Conservation (phyloP, 2,329 filamentous ascomycete genomes). For the Lachnellula occidentalis region DNA sequence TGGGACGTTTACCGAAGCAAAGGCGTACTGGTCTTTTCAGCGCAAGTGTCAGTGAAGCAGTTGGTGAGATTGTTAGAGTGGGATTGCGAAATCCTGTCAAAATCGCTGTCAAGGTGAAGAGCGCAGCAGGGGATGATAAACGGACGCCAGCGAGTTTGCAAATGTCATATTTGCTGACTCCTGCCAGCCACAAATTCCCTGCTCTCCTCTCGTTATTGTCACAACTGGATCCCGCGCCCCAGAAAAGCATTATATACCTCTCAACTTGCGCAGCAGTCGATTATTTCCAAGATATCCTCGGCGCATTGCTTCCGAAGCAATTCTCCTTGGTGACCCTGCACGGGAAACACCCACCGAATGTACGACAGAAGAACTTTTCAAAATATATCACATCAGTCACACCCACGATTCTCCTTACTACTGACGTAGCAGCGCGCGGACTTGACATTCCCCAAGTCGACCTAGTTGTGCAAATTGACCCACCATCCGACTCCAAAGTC, state of each 20-base stretch:
- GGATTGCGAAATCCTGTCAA: conserved; percentile 92
- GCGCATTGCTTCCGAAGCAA: conserved; percentile 60
- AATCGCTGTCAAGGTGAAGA: conserved; percentile 88
- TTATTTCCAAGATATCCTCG: conserved; percentile 81
- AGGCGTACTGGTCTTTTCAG: conserved; percentile 90
- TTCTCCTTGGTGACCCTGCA: conserved; percentile 77
- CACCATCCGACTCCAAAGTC: conserved; percentile 80
- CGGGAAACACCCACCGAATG: conserved; percentile 84
- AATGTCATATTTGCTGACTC: conserved; percentile 76
- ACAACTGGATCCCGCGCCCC: conserved; percentile 64
- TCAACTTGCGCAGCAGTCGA: conserved; percentile 93
- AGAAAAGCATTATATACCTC: conserved; percentile 85
- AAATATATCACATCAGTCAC: conserved; percentile 70
- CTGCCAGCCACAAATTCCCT: conserved; percentile 75
- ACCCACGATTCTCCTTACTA: conserved; percentile 81
- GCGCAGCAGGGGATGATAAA: conserved; percentile 71
- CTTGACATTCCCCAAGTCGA: conserved; percentile 91
- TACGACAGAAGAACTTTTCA: conserved; percentile 81
- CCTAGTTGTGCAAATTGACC: conserved; percentile 83
- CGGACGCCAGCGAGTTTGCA: conserved; percentile 87
- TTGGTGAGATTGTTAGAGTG: conserved; percentile 86
- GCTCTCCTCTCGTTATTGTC: conserved; percentile 65
- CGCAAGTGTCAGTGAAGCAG: conserved; percentile 91
- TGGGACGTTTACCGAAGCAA: conserved; percentile 84
- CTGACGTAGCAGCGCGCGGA: conserved; percentile 84